Conservation (phyloP, 2,329 filamentous ascomycete species). For the Pseudomassariella vexata region DNA sequence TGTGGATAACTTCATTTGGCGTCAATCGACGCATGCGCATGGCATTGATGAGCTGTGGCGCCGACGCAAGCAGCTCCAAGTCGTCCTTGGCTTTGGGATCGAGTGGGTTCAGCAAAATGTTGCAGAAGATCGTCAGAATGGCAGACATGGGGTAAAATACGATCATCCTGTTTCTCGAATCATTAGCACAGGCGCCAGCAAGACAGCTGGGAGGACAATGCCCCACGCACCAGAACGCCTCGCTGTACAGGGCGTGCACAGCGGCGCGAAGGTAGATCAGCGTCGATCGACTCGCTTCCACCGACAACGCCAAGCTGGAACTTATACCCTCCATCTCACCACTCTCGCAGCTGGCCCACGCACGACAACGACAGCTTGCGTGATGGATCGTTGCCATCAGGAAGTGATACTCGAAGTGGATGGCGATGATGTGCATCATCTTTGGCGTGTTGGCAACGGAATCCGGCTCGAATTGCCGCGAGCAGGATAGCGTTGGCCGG, state of each 20-base stretch:
- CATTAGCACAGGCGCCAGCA: conserved; percentile 14
- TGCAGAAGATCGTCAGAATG: conserved; percentile 48
- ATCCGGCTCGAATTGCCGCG: conserved; percentile 10
- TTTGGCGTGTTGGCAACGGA: conserved; percentile 16
- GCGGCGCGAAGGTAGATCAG: conserved; percentile 22
- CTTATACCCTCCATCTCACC: conserved; percentile 37
- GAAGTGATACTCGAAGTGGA: conserved; percentile 50
- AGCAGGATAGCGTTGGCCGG: conserved; percentile 38
- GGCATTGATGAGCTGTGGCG: conserved; percentile 35
- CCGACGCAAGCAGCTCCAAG: conserved; percentile 35
- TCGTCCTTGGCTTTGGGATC: conserved; percentile 37
- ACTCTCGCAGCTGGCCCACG: conserved; percentile 27
- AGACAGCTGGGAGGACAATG: too few species aligned
- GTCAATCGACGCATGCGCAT: conserved; percentile 25
- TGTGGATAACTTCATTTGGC: conserved; percentile 26
- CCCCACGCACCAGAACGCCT: conserved; percentile 45
- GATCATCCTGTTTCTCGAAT: conserved; percentile 34
- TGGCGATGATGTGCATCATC: conserved; percentile 39
- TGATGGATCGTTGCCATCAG: conserved; percentile 51
- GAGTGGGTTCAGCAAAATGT: conserved; percentile 42
- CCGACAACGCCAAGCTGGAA: conserved; percentile 45
- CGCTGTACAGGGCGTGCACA: conserved; percentile 33
- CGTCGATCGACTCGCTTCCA: conserved; percentile 31
- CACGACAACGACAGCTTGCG: conserved; percentile 44
- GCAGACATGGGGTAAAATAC: conserved; percentile 53